These are phyloP conservation scores for Irpex sp. DNA, from an alignment of 1,284 basidiomycete genomes.

Conservation along the genomic window DNA sequence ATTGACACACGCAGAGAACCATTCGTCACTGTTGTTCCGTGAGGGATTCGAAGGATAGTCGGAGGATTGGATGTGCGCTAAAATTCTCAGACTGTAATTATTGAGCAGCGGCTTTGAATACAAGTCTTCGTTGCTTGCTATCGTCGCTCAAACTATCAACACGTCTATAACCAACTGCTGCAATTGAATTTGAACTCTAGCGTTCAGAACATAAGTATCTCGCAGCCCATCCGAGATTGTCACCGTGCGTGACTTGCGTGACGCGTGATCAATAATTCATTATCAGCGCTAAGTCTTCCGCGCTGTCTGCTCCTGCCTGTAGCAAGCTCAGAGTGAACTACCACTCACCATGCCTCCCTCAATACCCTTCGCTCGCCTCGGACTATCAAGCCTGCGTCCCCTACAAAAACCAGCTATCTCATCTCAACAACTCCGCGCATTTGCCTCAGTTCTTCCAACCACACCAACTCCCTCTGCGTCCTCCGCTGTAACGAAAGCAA, in stretches of 20 bases:
- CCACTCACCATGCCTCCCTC: not conserved
- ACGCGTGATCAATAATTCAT: not conserved
- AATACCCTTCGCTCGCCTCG: not conserved
- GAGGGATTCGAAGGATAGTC: too few relatives aligned
- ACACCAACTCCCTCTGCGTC: not conserved
- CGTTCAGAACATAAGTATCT: not conserved
- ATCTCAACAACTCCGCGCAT: conserved; percentile 3
- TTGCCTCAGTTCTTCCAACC: conserved; percentile 10
- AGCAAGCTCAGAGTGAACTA: not conserved
- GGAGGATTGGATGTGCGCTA: too few relatives aligned
- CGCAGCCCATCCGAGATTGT: not conserved
- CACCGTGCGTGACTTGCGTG: not conserved
- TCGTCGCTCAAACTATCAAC: too few relatives aligned
- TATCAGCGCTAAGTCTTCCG: not conserved
- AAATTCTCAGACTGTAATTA: not conserved
- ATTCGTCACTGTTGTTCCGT: too few relatives aligned
- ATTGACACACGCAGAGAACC: too few relatives aligned
- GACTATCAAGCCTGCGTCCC: not conserved
- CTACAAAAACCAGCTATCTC: not conserved
- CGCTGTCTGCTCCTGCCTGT: not conserved
- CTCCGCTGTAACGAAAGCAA: not conserved
- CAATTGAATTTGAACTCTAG: not conserved
- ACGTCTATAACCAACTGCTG: too few relatives aligned
- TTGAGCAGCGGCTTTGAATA: not conserved
- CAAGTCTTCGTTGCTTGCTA: too few relatives aligned